Conservation (phyloP, 306 rosid genomes). For the Mucuna pruriens region DNA sequence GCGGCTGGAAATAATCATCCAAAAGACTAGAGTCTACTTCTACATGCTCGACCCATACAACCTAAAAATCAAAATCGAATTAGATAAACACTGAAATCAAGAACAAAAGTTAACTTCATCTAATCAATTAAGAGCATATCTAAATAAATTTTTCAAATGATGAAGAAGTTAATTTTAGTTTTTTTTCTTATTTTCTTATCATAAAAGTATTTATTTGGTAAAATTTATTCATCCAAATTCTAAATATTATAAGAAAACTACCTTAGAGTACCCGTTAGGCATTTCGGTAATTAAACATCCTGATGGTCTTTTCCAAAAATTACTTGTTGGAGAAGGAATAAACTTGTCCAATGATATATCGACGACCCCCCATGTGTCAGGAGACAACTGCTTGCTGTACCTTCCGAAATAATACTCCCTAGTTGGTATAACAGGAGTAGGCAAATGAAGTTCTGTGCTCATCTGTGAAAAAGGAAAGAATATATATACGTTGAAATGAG, state of each 20-base stretch:
- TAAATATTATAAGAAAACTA: neutral
- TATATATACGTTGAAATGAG: neutral
- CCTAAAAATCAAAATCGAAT: constrained; percentile 29
- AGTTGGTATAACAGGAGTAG: constrained; percentile 43
- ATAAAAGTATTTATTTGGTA: too few species aligned
- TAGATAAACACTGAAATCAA: neutral
- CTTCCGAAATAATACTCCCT: constrained; percentile 61
- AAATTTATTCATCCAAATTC: too few species aligned
- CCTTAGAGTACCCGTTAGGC: constrained; percentile 55
- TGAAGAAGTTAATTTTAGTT: too few species aligned
- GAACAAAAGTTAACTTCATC: neutral
- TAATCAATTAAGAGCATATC: too few species aligned
- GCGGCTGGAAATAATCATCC: constrained; percentile 28
- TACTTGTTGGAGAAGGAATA: constrained; percentile 44
- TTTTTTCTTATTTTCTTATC: too few species aligned
- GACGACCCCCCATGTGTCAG: constrained; percentile 57
- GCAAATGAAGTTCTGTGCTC: constrained; percentile 56
- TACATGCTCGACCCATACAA: constrained; percentile 71
- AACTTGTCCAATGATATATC: constrained; percentile 63
- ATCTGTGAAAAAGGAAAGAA: constrained; percentile 38
- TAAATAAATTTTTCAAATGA: too few species aligned
- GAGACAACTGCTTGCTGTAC: constrained; percentile 51
- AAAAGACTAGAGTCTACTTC: constrained; percentile 49
- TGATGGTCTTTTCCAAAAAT: constrained; percentile 55
- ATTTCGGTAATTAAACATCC: constrained; percentile 59